Evolutionary conservation across 176 grass and related monocot species (phyloP), one percentile per base, ranked within the genome.

Genomic region (Juncus inflexus): DNA sequence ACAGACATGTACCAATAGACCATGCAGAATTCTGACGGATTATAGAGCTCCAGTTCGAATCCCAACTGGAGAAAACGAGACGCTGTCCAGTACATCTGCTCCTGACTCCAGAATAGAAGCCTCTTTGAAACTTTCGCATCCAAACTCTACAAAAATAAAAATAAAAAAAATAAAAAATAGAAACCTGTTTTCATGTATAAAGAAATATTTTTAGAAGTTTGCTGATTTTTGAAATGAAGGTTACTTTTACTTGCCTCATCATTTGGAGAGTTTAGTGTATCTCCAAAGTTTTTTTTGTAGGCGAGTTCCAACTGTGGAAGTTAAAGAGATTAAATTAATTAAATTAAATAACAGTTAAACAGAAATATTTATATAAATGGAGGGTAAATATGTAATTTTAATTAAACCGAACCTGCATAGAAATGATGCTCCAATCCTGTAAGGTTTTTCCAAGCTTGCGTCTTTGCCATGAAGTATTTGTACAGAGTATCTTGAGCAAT

Each of bases 1-100:
- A 89, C 79, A 51, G 84, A 91, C 94, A 92, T 92, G 61, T 89
- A 99, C 94, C 94, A 99, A 72, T 99, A 99, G 35, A 99, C 94
- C 94, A 99, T 99, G 74, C 83, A 92, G 15, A 89, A 97, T 66
- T 99, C 88, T 16, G 75, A 50, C 1, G 85, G 78, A 65, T 80
- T 83, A 83, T 99, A 99, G 9, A 99, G 82, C 12, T 99, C 88
- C 60, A 99, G 83, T 64, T 99, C 94, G 60, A 99, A 99, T 41
- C 88, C 94, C 72, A 99, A 73, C 52, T 72, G 87, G 55, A 99
- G 85, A 79, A 99, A 99, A 69, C 94, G 83, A 70, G 78, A 89
- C 71, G 94, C 88, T 84, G 84, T 63, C 94, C 88, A 99, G 76
- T 84, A 99, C 1, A 77, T 75, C 58, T 88, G 80, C 70, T 92